These are phyloP conservation scores for Brettanomyces bruxellensis DNA, from an alignment of 805 yeast species.

Conservation along the genomic window DNA sequence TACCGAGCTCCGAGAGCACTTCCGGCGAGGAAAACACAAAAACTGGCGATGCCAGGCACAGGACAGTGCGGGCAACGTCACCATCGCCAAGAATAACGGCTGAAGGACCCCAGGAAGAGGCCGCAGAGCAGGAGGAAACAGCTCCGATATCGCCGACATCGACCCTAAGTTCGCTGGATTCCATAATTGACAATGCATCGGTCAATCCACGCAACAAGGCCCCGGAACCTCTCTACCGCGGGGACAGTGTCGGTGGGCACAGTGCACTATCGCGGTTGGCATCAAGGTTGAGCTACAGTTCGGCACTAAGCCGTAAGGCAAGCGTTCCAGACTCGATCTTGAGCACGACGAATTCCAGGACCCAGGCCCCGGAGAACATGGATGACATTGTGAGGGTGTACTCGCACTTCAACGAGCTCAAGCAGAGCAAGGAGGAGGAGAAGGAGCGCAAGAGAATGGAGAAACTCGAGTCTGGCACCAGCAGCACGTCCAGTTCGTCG, in stretches of 20 bases:
- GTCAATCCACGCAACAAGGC: background rate
- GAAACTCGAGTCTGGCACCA: conserved; percentile 1
- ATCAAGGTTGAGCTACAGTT: background rate
- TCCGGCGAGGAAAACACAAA: no score
- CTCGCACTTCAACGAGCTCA: conserved; percentile 34
- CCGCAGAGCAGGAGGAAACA: background rate
- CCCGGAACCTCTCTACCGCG: background rate
- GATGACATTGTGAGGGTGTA: conserved; percentile 42
- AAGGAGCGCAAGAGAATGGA: background rate
- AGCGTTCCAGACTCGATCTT: conserved; percentile 13
- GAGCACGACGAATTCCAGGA: conserved; percentile 16
- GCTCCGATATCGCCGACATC: background rate
- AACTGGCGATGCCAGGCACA: no score
- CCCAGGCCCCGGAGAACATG: conserved; percentile 25
- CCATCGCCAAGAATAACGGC: background rate
- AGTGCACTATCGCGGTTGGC: background rate
- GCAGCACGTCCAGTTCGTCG: background rate
- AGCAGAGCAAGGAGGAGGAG: background rate
- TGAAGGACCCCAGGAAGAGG: background rate
- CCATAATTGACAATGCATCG: background rate
- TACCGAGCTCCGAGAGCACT: no score
- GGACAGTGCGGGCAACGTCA: no score
- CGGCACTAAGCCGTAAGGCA: conserved; percentile 3
- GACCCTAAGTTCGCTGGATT: background rate
- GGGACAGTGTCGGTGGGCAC: background rate